Evolutionary conservation across 1,284 basidiomycete species (phyloP), one percentile per base, ranked within the genome.

Genomic region (Ustilago nuda): DNA sequence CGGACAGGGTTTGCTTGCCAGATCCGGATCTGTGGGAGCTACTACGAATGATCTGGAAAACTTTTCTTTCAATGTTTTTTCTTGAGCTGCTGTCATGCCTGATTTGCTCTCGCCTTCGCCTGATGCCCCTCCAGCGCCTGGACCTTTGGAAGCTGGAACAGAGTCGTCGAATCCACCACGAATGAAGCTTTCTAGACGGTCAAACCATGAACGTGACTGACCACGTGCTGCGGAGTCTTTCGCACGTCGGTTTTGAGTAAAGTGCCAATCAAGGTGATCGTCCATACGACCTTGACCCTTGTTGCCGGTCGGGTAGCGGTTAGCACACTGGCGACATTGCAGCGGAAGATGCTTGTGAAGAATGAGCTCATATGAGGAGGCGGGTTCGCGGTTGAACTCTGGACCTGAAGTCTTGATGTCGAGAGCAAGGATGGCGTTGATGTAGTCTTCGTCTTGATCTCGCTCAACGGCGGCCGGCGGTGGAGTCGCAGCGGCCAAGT

Each of bases 221-320:
- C 95, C 95, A 71, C 96, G 90, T 0, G 93, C 93, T 9, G 90
- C 88, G 50, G 91, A 92, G 85, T 95, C 93, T 77, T 90, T 92
- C 39, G 93, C 92, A 84, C 94, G 92, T 76, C 93, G 90, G 84
- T 98, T 99, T 82, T 97, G 93, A 79, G 92, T 90, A 87, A 98
- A 98, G 87, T 99, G 97, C 92, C 94, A 93, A 86, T 99, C 97
- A 79, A 99, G 89, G 85, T 99, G 97, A 61, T 92, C 90, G 80
- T 97, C 91, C 88, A 95, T 90, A 32, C 89, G 89, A 83, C 91
- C 91, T 87, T 92, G 94, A 72, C 93, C 94, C 56, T 88, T 84
- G 32, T 87, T 84, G 45, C 90, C 90, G 75, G 93, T 91, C 51
- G 92, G 88, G 86, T 96, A 98, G 60, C 97, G 91, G 72, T 93